Percentiles rank a stretch among this genome's conserved stretches.
phyloP scores from a whole-genome alignment of 2,329 filamentous ascomycete species.

The Grosmannia huntii region DNA sequence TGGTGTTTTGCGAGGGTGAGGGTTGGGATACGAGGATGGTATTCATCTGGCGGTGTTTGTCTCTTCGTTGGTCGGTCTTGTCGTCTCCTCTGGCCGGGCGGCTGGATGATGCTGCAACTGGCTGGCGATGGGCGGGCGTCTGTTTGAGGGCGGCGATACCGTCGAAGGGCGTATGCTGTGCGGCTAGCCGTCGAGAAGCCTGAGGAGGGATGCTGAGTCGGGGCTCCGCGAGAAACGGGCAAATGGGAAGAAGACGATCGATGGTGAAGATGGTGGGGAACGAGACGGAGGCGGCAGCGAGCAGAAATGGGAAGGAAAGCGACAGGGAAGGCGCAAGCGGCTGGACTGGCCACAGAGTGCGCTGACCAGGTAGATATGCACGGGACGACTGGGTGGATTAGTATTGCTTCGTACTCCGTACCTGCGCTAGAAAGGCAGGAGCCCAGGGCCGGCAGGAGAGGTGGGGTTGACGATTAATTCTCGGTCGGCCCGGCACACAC shows the following conservation, averaged over 20 bases:
- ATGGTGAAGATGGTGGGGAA: neutral
- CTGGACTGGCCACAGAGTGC: neutral
- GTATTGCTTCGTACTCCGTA: conserved; percentile 1
- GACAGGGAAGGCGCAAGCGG: conserved; percentile 3
- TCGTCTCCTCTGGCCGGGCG: neutral
- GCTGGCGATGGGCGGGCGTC: neutral
- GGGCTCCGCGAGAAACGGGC: neutral
- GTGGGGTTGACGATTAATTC: neutral
- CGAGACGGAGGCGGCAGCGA: neutral
- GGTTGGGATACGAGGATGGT: neutral
- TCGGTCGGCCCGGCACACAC: neutral
- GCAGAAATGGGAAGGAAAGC: neutral
- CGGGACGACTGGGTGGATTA: neutral
- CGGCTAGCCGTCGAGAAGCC: neutral
- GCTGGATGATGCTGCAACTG: neutral
- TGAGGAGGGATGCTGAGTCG: neutral
- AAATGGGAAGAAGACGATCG: neutral
- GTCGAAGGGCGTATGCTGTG: too few relatives aligned
- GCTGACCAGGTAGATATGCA: conserved; percentile 4
- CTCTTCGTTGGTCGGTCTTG: neutral
- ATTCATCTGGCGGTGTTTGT: neutral
- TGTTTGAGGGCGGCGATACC: too few relatives aligned
- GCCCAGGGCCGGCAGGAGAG: conserved; percentile 1
- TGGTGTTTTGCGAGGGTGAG: neutral
- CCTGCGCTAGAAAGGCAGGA: conserved; percentile 2